Evolutionary conservation across 2,329 filamentous ascomycete species (phyloP), one percentile per base, ranked within the genome.

Genomic region (Pezizomycotina sp.): DNA sequence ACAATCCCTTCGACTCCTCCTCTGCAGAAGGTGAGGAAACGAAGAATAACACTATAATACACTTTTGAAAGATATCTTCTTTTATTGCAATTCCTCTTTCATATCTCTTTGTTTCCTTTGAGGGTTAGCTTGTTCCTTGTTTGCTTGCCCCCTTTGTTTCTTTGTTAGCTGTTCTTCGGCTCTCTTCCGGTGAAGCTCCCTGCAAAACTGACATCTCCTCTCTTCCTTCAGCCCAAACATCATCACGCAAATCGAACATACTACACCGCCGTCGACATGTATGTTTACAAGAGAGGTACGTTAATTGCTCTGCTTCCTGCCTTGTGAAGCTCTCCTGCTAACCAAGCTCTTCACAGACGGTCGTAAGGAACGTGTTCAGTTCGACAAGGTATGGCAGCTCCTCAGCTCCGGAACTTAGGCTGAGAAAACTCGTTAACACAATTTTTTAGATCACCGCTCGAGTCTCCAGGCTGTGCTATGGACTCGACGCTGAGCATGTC

Each of bases 341-440:
- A 43, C 28, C n/a, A n/a, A 40, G 9, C 18, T 1, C 38, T 15
- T 8, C 35, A 29, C 52, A 95, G 89, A 98, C 71, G 86, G 86
- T 64, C 89, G 89, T 68, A 92, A 95, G 68, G 89, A 98, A 71
- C 89, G 89, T 61, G 89, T 98, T 49, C 89, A 98, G 61, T 98
- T 98, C 66, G 89, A 98, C 70, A 98, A 98, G 29, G 41, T 44
- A 40, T 16, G 19, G n/a, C n/a, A n/a, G n/a, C n/a, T 3, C 15
- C 16, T 10, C 23, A 28, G 28, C 6, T 19, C 9, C 23, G 19
- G 15, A 34, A 29, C 36, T 23, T 3, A 4, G 22, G 23, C 18
- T 8, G 12, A 14, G 10, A 24, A 18, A 16, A n/a, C 16, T 15
- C 27, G 13, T 10, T 5, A 9, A 38, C n/a, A 31, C 38, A 36